Conservation (phyloP, 805 yeast genomes). For the Brettanomyces bruxellensis region DNA sequence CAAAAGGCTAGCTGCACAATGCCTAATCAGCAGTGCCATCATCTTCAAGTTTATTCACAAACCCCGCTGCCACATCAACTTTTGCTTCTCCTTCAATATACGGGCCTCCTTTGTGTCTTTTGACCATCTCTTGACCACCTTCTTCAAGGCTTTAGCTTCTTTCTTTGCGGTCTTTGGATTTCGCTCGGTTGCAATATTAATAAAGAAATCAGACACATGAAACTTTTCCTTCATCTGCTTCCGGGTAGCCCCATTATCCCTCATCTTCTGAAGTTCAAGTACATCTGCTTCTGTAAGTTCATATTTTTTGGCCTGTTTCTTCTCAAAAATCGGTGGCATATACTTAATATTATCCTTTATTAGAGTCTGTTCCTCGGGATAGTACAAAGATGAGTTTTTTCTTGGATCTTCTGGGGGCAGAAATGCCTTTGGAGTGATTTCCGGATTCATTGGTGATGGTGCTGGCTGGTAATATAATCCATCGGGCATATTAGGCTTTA, state of each 20-base stretch:
- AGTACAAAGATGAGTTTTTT: conserved; percentile 17
- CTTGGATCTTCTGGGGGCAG: conserved; percentile 25
- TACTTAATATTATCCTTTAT: conserved; percentile 13
- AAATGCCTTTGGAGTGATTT: conserved; percentile 27
- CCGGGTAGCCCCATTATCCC: conserved; percentile 23
- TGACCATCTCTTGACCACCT: conserved; percentile 19
- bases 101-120: conserved; percentile 16
- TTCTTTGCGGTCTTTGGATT: conserved; percentile 13
- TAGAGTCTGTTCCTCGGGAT: conserved; percentile 15
- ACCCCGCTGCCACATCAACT: conserved; percentile 19
- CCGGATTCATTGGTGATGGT: conserved; percentile 25
- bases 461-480: conserved; percentile 29
- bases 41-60: conserved; percentile 3
- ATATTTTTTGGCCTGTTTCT: conserved; percentile 19
- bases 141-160: conserved; percentile 13
- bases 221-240: conserved; percentile 22
- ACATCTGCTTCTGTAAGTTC: conserved; percentile 18
- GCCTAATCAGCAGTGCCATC: too few relatives aligned
- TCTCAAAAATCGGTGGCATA: conserved; percentile 22
- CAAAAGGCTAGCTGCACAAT: too few relatives aligned
- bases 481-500: conserved; percentile 24
- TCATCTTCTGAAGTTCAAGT: conserved; percentile 20
- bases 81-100: conserved; percentile 13
- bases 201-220: conserved; percentile 21
- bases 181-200: conserved; percentile 21